Conservation (phyloP, 495 filamentous ascomycete species). For the Tuber borchii region DNA sequence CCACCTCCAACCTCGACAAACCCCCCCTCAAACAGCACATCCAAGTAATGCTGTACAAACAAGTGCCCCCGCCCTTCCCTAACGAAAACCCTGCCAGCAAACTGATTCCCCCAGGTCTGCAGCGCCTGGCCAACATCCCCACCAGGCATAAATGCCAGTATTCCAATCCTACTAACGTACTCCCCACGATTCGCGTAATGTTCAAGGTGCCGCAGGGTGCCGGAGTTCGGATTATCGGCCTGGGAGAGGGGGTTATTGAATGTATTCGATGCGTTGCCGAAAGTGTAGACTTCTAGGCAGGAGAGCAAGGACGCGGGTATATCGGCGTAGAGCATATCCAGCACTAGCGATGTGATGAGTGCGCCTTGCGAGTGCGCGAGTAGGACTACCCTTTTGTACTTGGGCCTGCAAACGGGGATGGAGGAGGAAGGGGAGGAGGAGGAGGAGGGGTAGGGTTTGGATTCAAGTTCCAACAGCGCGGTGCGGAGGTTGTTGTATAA, state of each 20-base stretch:
- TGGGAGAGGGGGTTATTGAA: background rate
- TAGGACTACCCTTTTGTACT: background rate
- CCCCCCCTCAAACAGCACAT: background rate
- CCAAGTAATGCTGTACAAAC: conserved; percentile 8
- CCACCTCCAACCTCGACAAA: background rate
- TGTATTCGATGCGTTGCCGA: background rate
- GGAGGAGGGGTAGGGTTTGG: background rate
- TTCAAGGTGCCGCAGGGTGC: background rate
- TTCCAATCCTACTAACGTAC: background rate
- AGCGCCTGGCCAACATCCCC: background rate
- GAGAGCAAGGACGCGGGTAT: background rate
- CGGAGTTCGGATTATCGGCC: background rate
- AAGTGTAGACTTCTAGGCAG: conserved; percentile 5
- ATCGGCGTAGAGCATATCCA: conserved; percentile 7
- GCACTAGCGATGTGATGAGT: background rate
- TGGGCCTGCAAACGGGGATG: background rate
- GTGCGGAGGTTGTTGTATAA: conserved; percentile 51
- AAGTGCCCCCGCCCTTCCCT: background rate
- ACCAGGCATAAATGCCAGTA: background rate
- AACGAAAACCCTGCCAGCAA: background rate
- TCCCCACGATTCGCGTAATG: conserved; percentile 4
- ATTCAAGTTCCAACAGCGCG: conserved; percentile 44
- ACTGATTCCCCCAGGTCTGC: background rate
- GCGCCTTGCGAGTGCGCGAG: conserved; percentile 6
- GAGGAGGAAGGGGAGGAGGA: background rate